A percentile compares a stretch with the other conserved stretches of the same genome.
Conservation (phyloP, 805 yeast species). For the Wickerhamomyces bovis region DNA sequence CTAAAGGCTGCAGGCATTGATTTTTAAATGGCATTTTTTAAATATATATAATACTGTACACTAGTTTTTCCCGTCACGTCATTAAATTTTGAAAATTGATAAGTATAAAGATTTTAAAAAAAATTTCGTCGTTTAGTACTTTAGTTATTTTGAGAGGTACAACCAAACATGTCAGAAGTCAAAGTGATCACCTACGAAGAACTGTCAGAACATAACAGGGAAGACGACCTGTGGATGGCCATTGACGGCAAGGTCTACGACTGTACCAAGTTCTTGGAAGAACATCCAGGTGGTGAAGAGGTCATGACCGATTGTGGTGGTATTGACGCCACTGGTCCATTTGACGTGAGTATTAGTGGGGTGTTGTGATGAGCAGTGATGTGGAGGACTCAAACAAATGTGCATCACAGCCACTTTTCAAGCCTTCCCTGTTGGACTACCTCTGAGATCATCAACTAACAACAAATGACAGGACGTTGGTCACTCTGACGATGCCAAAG, state of each 20-base stretch:
- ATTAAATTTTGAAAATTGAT: neutral
- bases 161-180: slow-evolving; percentile 23
- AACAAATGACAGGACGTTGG: slow-evolving; percentile 64
- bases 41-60: neutral
- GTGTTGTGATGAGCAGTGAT: neutral
- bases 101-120: neutral
- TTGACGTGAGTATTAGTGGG: slow-evolving; percentile 42
- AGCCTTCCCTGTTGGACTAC: too few relatives aligned
- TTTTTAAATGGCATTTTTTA: slow-evolving; percentile 23
- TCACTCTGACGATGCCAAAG: slow-evolving; percentile 94
- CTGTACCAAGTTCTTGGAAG: slow-evolving; percentile 53
- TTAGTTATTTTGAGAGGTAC: too few relatives aligned
- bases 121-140: too few relatives aligned
- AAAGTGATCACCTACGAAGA: slow-evolving; percentile 58
- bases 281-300: slow-evolving; percentile 82
- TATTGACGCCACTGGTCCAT: slow-evolving; percentile 73
- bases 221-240: slow-evolving; percentile 80
- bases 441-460: slow-evolving; percentile 4
- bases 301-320: slow-evolving; percentile 80
- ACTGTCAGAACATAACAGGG: slow-evolving; percentile 64
- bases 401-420: too few relatives aligned
- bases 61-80: too few relatives aligned
- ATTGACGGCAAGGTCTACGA: slow-evolving; percentile 82
- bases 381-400: too few relatives aligned
- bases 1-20: slow-evolving; percentile 32